Conservation (phyloP, 257 asterid genomes). For the Plantago major region DNA sequence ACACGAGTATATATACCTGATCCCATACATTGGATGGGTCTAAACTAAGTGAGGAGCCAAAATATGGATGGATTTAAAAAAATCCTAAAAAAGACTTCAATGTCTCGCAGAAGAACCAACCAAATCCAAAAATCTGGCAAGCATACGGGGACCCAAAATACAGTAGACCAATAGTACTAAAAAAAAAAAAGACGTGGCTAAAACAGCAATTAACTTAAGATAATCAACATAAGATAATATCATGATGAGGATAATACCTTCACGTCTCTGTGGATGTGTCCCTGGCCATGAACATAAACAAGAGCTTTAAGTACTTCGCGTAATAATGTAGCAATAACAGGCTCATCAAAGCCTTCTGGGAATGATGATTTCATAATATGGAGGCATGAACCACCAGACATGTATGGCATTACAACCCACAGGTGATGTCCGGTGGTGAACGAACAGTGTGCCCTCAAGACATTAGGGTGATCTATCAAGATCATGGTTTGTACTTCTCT, state of each 20-base stretch:
- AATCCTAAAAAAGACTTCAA: too few relatives aligned
- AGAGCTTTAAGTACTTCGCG: constrained; percentile 96
- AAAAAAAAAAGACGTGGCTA: neutral
- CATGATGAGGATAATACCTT: constrained; percentile 50
- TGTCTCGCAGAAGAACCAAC: neutral
- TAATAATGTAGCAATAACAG: constrained; percentile 81
- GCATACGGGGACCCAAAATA: too few relatives aligned
- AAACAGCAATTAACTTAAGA: constrained; percentile 12
- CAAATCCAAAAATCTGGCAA: too few relatives aligned
- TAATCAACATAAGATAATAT: constrained; percentile 8
- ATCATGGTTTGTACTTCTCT: constrained; percentile 93
- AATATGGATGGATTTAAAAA: too few relatives aligned
- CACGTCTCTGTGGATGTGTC: constrained; percentile 97
- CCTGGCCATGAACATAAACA: constrained; percentile 91
- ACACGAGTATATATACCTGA: too few relatives aligned
- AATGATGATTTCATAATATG: constrained; percentile 86
- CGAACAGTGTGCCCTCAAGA: constrained; percentile 90
- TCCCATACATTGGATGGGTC: too few relatives aligned
- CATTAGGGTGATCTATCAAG: constrained; percentile 85
- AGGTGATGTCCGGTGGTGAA: constrained; percentile 78
- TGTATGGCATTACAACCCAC: constrained; percentile 99
- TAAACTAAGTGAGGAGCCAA: too few relatives aligned
- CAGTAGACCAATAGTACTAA: neutral
- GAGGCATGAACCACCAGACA: constrained; percentile 97
- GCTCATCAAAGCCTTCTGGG: constrained; percentile 99